Conservation (phyloP, 2,329 filamentous ascomycete genomes). For the Westerdykella ornata region DNA sequence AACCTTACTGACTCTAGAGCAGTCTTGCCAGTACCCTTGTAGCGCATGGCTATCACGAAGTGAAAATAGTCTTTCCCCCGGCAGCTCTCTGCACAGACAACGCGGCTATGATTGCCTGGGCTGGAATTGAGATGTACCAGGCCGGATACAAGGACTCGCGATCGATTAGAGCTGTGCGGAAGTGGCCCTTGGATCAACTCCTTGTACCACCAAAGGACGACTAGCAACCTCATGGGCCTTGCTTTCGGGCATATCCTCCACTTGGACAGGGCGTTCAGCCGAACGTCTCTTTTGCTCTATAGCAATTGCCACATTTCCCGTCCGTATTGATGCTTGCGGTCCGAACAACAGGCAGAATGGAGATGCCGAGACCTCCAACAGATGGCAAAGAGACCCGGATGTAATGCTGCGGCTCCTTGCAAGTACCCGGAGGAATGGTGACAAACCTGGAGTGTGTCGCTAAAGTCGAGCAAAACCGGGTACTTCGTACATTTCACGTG, state of each 20-base stretch:
- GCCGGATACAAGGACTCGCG: slow-evolving; percentile 50
- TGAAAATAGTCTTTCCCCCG: slow-evolving; percentile 69
- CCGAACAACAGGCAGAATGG: no score
- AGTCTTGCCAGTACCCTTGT: slow-evolving; percentile 53
- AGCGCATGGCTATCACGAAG: slow-evolving; percentile 55
- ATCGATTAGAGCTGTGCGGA: slow-evolving; percentile 29
- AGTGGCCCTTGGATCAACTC: slow-evolving; percentile 34
- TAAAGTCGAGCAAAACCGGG: background rate
- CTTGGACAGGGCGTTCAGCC: no score
- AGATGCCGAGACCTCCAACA: no score
- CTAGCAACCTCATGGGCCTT: background rate
- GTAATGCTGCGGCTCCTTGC: no score
- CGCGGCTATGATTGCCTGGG: slow-evolving; percentile 95
- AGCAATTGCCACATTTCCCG: no score
- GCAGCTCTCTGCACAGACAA: slow-evolving; percentile 81
- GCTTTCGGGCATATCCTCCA: background rate
- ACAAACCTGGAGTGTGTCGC: no score
- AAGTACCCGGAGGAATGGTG: no score
- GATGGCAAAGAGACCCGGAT: no score
- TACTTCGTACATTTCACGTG: background rate
- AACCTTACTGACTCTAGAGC: slow-evolving; percentile 1
- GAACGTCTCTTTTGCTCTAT: no score
- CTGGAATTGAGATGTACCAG: slow-evolving; percentile 85
- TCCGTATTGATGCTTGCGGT: no score
- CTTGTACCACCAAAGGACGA: slow-evolving; percentile 21